Percentiles rank a stretch among this genome's conserved stretches.
Conservation (phyloP, 1,139 yeast genomes). For the Pichia sp. region DNA sequence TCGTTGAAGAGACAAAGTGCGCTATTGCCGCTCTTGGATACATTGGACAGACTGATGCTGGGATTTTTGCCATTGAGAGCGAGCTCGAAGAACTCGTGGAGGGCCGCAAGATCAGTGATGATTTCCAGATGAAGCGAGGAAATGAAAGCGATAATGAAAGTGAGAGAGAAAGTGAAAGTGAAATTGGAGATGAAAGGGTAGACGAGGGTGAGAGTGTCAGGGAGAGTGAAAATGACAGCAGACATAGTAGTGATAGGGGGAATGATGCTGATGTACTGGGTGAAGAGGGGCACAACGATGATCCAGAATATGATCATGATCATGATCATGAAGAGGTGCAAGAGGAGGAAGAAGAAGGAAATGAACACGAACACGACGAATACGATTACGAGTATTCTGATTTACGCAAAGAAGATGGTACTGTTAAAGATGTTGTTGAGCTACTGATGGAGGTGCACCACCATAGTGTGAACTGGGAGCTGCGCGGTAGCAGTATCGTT, state of each 20-base stretch:
- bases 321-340: neutral
- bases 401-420: no score
- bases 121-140: neutral
- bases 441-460: no score
- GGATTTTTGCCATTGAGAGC: no score
- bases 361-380: neutral
- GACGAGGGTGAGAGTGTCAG: neutral
- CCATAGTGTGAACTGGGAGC: no score
- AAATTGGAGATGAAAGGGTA: neutral
- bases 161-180: neutral
- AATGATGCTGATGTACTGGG: neutral
- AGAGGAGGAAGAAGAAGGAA: neutral
- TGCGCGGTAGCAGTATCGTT: no score
- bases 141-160: neutral
- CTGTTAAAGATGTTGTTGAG: no score
- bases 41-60: no score
- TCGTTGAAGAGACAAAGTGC: no score
- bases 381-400: neutral
- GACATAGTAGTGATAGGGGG: neutral
- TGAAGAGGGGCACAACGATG: neutral
- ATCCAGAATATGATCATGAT: neutral
- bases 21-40: no score
- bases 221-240: neutral
- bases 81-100: no score
- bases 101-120: neutral